Conservation (phyloP, 371 early-diverging fungal species). For the Mucor lusitanicus region DNA sequence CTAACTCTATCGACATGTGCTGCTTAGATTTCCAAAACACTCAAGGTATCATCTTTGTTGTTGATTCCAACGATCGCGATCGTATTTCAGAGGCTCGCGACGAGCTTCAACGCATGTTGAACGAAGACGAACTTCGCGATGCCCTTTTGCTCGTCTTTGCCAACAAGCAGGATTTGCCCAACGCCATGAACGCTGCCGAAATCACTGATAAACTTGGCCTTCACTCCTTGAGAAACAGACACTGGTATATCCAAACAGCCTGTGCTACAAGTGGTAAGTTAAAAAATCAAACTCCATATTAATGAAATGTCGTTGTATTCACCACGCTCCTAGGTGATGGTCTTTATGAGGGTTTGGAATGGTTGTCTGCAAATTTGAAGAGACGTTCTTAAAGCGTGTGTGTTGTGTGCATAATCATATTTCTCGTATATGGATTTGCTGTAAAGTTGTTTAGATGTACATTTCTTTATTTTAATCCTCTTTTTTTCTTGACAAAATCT, state of each 20-base stretch:
- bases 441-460: neutral
- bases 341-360: constrained; percentile 92
- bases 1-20: constrained; percentile 17
- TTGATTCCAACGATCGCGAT: constrained; percentile 93
- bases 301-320: neutral
- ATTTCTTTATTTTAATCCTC: neutral
- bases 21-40: constrained; percentile 86
- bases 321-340: constrained; percentile 68
- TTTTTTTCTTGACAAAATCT: neutral
- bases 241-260: constrained; percentile 91
- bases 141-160: constrained; percentile 93
- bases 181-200: constrained; percentile 93
- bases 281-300: neutral
- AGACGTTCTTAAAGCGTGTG: constrained; percentile 15
- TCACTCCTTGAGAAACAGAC: constrained; percentile 83
- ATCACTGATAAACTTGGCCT: constrained; percentile 91
- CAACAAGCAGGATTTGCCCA: constrained; percentile 96
- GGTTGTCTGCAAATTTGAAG: constrained; percentile 63
- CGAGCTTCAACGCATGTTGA: constrained; percentile 87
- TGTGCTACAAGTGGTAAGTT: constrained; percentile 88
- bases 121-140: constrained; percentile 93
- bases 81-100: constrained; percentile 86
- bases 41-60: constrained; percentile 96
- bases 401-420: neutral
- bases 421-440: neutral